Conservation (phyloP, 306 rosid species). For the Acmispon strigosus region DNA sequence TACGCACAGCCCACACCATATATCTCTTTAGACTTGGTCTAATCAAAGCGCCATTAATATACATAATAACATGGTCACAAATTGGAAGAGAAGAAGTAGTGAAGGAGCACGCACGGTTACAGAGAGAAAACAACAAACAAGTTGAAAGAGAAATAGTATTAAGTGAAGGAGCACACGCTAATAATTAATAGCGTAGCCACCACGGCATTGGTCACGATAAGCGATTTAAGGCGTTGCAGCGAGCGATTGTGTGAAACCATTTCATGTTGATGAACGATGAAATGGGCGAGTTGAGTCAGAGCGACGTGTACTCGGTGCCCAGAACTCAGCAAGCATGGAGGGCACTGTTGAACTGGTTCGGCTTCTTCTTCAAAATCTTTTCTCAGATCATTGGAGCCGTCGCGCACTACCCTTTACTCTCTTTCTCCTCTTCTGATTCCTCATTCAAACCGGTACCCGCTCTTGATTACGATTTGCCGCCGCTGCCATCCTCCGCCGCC, state of each 20-base stretch:
- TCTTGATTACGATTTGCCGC: slow-evolving; percentile 42
- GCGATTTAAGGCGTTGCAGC: background rate
- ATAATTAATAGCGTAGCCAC: background rate
- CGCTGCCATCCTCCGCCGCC: slow-evolving; percentile 13
- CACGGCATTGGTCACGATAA: slow-evolving; percentile 1
- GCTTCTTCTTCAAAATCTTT: slow-evolving; percentile 74
- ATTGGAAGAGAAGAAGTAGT: too few relatives aligned
- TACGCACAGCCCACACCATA: too few relatives aligned
- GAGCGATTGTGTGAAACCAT: too few relatives aligned
- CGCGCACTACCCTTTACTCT: slow-evolving; percentile 65
- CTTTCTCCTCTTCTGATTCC: slow-evolving; percentile 41
- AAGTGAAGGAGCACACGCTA: background rate
- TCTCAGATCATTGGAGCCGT: slow-evolving; percentile 61
- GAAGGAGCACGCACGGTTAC: too few relatives aligned
- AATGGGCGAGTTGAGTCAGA: slow-evolving; percentile 89
- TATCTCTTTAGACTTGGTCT: slow-evolving; percentile 27
- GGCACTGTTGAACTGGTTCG: slow-evolving; percentile 61
- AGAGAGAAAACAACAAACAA: too few relatives aligned
- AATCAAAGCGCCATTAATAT: too few relatives aligned
- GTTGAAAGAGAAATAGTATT: background rate
- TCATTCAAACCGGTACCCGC: slow-evolving; percentile 68
- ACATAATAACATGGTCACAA: too few relatives aligned
- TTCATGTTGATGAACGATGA: too few relatives aligned
- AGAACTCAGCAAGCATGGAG: slow-evolving; percentile 66
- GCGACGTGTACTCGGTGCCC: slow-evolving; percentile 50